Evolutionary conservation across 805 yeast genomes (phyloP).

Genomic region (Yamadazyma philogaea): DNA sequence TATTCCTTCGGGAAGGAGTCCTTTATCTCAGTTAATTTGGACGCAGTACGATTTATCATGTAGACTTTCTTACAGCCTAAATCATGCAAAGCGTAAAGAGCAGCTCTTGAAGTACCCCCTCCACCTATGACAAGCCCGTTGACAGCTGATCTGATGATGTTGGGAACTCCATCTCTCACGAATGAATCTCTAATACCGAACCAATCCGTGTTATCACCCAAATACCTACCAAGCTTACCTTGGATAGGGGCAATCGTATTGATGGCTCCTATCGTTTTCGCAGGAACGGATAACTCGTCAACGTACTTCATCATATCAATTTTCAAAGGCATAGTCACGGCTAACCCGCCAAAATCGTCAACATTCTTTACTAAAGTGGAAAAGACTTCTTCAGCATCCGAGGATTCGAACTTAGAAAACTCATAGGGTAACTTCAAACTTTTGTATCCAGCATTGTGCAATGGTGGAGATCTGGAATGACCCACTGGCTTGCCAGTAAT

Average conservation of each 20-base stretch:
- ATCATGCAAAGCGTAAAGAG: conserved; percentile 75
- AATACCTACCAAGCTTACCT: conserved; percentile 38
- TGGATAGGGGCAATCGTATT: conserved; percentile 67
- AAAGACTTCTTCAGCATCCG: conserved; percentile 55
- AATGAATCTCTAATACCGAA: conserved; percentile 77
- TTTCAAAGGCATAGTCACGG: conserved; percentile 92
- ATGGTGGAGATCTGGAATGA: conserved; percentile 85
- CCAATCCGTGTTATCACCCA: conserved; percentile 96
- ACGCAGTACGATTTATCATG: conserved; percentile 73
- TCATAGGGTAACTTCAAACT: conserved; percentile 73
- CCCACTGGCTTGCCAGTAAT: conserved; percentile 79
- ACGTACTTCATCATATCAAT: conserved; percentile 70
- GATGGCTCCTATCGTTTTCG: conserved; percentile 84
- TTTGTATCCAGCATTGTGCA: conserved; percentile 79
- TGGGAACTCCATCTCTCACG: conserved; percentile 57
- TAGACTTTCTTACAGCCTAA: conserved; percentile 78
- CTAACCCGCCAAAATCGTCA: conserved; percentile 81
- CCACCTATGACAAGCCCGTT: conserved; percentile 88
- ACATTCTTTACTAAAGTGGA: conserved; percentile 43
- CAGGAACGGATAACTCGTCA: conserved; percentile 69
- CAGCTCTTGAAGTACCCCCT: conserved; percentile 97
- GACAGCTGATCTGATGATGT: conserved; percentile 28
- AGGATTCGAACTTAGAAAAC: conserved; percentile 68
- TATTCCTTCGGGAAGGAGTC: conserved; percentile 56
- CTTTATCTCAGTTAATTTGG: conserved; percentile 60